Evolutionary conservation across 345 rosid genomes (phyloP), one percentile per base, ranked within the genome.

Genomic region (Passiflora organensis): DNA sequence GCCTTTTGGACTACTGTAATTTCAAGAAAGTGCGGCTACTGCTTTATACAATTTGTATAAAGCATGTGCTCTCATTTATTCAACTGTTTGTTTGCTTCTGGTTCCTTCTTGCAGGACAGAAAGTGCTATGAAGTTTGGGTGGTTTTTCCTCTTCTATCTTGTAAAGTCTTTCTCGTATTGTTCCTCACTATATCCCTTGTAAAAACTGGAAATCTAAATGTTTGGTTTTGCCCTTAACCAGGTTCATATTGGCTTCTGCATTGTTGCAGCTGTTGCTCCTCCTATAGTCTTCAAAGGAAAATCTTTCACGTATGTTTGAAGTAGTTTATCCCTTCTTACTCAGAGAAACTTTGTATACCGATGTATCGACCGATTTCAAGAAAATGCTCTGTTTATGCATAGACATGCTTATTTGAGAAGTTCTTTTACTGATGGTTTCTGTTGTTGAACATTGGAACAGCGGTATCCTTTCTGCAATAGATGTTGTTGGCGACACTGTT

Each of bases 201-300:
- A 47, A 52, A 1, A 55, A 21, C 24, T 21, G 15, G n/a, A 49
- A 32, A 15, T 20, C 36, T 24, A 13, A 45, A 24, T 44, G 44
- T 22, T 25, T 49, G 16, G 32, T 53, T 14, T 19, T 43, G 19
- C 32, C 28, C 25, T 10, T 38, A 20, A 34, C 18, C 64, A 69
- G 74, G 15, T 63, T 58, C 74, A 69, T 28, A 58, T 69, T 36
- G 64, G 65, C 51, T 69, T 69, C 69, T 69, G 74, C 61, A 63
- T 69, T 6, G 13, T 69, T n/a, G 74, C 74, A 14, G 74, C 74
- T n/a, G 65, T 63, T 42, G 74, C 74, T 58, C 74, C 74, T 48
- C 74, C 74, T 17, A 63, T 63, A 13, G 1, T 63, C 58, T 69
- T 69, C 69, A 58, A 63, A 51, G 74, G 74, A 47, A 69, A 69